A percentile compares a stretch with the other conserved stretches of the same genome.
phyloP scores from a whole-genome alignment of 164 flowering plant genomes.

The Vitis riparia region DNA sequence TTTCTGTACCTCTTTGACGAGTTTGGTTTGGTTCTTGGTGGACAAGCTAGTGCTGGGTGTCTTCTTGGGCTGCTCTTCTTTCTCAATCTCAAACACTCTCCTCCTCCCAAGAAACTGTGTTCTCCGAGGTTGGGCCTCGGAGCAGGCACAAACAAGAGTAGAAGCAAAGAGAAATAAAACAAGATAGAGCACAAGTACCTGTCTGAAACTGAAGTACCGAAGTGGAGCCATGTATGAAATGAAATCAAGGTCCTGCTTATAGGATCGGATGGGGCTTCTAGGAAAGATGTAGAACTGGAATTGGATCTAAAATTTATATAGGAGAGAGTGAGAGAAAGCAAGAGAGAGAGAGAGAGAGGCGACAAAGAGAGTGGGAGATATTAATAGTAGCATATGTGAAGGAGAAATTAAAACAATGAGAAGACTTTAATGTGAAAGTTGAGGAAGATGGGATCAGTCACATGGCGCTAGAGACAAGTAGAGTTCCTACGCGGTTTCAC shows the following conservation, averaged over 20 bases:
- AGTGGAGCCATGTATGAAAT: slow-evolving; percentile 28
- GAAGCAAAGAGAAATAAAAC: slow-evolving; percentile 20
- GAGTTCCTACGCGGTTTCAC: slow-evolving; percentile 20
- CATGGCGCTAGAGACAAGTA: slow-evolving; percentile 10
- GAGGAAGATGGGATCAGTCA: slow-evolving; percentile 14
- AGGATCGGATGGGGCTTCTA: slow-evolving; percentile 1
- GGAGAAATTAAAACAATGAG: neutral
- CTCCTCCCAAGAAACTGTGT: slow-evolving; percentile 12
- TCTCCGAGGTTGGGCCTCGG: slow-evolving; percentile 16
- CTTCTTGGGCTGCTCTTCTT: slow-evolving; percentile 20
- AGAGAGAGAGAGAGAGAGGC: neutral
- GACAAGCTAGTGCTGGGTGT: slow-evolving; percentile 7
- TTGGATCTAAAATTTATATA: slow-evolving; percentile 10
- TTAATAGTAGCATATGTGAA: neutral
- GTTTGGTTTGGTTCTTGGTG: slow-evolving; percentile 22
- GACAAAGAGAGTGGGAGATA: neutral
- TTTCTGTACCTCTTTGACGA: slow-evolving; percentile 2
- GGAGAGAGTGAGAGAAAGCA: slow-evolving; percentile 9
- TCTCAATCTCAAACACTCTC: slow-evolving; percentile 14
- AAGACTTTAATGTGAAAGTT: slow-evolving; percentile 15
- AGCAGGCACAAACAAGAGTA: slow-evolving; percentile 15
- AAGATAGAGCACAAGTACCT: slow-evolving; percentile 31
- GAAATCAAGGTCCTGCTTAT: neutral
- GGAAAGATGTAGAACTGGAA: neutral
- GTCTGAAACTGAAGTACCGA: slow-evolving; percentile 17